phyloP scores from a whole-genome alignment of 2,329 filamentous ascomycete species.

The Penicillium corylophilum region DNA sequence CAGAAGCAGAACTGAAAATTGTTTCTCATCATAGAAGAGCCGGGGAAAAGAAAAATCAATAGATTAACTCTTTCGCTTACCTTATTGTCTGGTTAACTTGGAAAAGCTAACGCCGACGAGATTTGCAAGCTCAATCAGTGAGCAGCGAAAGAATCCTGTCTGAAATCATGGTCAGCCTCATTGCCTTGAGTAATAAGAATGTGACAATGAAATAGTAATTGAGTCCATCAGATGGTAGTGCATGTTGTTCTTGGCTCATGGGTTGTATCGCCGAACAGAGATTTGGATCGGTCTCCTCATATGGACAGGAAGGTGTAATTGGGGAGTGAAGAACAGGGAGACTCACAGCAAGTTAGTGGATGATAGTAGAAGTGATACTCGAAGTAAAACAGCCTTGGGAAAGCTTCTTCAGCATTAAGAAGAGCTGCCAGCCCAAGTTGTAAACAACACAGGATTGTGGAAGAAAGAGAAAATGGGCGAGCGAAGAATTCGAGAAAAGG shows the following conservation, averaged over 20 bases:
- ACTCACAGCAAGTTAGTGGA: conserved; percentile 27
- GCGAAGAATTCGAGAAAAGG: conserved; percentile 21
- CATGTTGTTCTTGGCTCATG: conserved; percentile 62
- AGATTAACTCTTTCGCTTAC: conserved; percentile 16
- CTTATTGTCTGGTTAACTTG: background rate
- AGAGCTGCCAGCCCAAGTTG: conserved; percentile 4
- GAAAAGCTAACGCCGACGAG: conserved; percentile 10
- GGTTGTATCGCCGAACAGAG: conserved; percentile 54
- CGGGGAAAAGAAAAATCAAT: conserved; percentile 1
- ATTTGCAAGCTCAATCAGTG: conserved; percentile 1
- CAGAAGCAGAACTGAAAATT: conserved; percentile 65
- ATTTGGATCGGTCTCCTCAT: conserved; percentile 55
- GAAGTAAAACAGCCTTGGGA: background rate
- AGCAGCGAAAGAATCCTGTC: conserved; percentile 5
- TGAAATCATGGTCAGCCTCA: conserved; percentile 19
- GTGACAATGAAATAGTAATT: conserved; percentile 4
- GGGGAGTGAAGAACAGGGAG: background rate
- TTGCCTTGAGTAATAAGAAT: conserved; percentile 1
- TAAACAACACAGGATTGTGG: conserved; percentile 15
- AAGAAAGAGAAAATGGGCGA: conserved; percentile 22
- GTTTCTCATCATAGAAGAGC: conserved; percentile 48
- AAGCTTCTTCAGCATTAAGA: conserved; percentile 22
- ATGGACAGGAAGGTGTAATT: conserved; percentile 20
- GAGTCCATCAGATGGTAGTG: conserved; percentile 57
- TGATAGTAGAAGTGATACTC: background rate